Conservation (phyloP, 805 yeast species). For the Candida broadrunensis region DNA sequence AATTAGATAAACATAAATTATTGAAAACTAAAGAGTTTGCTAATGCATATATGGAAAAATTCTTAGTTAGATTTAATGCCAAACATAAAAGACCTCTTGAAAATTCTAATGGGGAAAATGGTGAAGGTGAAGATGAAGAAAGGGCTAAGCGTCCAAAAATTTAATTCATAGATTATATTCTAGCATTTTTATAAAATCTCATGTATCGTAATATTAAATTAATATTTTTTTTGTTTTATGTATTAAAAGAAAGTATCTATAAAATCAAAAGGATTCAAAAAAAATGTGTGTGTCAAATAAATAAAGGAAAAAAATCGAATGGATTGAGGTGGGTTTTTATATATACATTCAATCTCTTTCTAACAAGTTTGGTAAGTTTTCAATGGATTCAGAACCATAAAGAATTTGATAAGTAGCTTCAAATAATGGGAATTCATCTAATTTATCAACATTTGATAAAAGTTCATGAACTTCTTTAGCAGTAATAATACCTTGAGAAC, state of each 20-base stretch:
- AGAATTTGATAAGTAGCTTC: slow-evolving; percentile 45
- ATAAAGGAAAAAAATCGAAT: too few species aligned
- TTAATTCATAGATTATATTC: background rate
- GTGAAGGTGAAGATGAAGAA: slow-evolving; percentile 4
- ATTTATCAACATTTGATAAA: slow-evolving; percentile 30
- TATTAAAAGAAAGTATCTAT: too few species aligned
- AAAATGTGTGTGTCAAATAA: too few species aligned
- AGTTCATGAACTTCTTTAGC: slow-evolving; percentile 47
- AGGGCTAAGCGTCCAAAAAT: slow-evolving; percentile 1
- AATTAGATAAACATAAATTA: slow-evolving; percentile 61
- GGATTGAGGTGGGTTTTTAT: too few species aligned
- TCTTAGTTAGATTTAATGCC: slow-evolving; percentile 44
- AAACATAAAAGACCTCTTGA: slow-evolving; percentile 23
- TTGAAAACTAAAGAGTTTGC: slow-evolving; percentile 68
- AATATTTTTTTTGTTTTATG: too few species aligned
- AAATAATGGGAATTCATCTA: slow-evolving; percentile 41
- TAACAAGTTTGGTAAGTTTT: slow-evolving; percentile 40
- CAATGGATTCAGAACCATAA: slow-evolving; percentile 38
- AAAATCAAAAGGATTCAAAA: too few species aligned
- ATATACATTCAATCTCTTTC: slow-evolving; percentile 21
- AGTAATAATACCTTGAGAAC: slow-evolving; percentile 46
- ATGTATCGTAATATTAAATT: too few species aligned
- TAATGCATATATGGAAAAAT: slow-evolving; percentile 65
- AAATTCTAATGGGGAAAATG: background rate
- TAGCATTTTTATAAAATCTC: too few species aligned